Evolutionary conservation across 2,329 filamentous ascomycete species (phyloP).

Genomic region (Aspergillus fumigatus): DNA sequence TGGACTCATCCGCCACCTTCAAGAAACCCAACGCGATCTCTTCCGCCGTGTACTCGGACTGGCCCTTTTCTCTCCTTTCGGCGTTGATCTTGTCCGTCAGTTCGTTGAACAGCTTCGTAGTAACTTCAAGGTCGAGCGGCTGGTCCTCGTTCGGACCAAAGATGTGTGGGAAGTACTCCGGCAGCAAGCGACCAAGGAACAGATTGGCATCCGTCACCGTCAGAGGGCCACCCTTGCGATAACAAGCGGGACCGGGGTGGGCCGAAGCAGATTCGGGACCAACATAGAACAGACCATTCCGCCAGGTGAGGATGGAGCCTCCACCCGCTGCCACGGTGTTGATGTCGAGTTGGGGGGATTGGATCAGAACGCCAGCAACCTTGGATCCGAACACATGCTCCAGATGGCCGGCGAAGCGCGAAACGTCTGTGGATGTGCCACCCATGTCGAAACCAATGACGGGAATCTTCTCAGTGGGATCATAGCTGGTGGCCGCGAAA

Average conservation of each 20-base stretch:
- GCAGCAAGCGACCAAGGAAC: conserved; percentile 77
- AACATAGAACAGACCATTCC: conserved; percentile 85
- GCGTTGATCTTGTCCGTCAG: conserved; percentile 56
- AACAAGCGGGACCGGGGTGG: conserved; percentile 87
- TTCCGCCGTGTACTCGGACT: conserved; percentile 50
- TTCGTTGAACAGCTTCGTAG: conserved; percentile 68
- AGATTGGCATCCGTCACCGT: conserved; percentile 92
- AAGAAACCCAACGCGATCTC: conserved; percentile 40
- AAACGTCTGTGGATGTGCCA: conserved; percentile 84
- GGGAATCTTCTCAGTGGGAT: conserved; percentile 72
- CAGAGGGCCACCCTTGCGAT: conserved; percentile 83
- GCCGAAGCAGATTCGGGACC: conserved; percentile 88
- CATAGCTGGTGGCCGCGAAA: conserved; percentile 87
- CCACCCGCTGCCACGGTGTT: conserved; percentile 92
- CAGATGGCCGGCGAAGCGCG: conserved; percentile 79
- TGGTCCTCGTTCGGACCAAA: conserved; percentile 88
- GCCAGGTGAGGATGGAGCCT: conserved; percentile 66
- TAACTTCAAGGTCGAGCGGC: conserved; percentile 71
- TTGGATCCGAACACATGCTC: conserved; percentile 95
- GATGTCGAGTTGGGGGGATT: conserved; percentile 87
- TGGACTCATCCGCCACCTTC: conserved; percentile 41
- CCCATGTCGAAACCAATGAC: conserved; percentile 97
- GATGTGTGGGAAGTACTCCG: conserved; percentile 94
- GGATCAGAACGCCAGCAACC: conserved; percentile 88
- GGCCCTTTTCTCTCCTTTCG: conserved; percentile 48